Percentiles rank a stretch among this genome's conserved stretches.
These are phyloP conservation scores for Colletotrichum orbiculare DNA, from an alignment of 2,329 filamentous ascomycete species.

Conservation along the genomic window DNA sequence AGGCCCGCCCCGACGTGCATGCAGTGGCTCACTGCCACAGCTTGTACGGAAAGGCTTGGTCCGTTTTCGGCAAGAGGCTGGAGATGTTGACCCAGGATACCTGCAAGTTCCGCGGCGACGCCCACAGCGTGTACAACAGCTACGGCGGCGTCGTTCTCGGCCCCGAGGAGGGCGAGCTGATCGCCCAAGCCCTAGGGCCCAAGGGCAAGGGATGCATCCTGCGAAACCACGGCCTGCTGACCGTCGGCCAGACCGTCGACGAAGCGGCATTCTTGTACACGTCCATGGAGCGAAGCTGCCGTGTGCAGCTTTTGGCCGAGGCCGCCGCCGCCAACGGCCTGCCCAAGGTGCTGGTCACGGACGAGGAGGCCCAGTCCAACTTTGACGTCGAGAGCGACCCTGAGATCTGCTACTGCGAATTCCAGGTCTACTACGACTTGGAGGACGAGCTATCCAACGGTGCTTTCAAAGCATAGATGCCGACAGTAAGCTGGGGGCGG, in stretches of 20 bases:
- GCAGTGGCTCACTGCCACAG: constrained; percentile 77
- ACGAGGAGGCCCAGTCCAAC: constrained; percentile 54
- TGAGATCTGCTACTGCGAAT: constrained; percentile 39
- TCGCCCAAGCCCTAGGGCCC: constrained; percentile 70
- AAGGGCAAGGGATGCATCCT: constrained; percentile 71
- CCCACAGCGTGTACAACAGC: constrained; percentile 72
- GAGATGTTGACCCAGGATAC: constrained; percentile 77
- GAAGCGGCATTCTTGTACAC: constrained; percentile 79
- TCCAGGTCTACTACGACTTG: constrained; percentile 38
- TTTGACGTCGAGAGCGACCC: constrained; percentile 38
- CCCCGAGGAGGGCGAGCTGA: constrained; percentile 70
- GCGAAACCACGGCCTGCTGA: constrained; percentile 77
- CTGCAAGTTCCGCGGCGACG: constrained; percentile 69
- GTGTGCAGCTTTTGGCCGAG: constrained; percentile 75
- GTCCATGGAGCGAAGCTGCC: constrained; percentile 73
- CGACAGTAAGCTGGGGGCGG: too few relatives aligned
- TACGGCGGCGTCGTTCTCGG: constrained; percentile 64
- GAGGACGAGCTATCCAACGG: constrained; percentile 34
- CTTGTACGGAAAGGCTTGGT: constrained; percentile 74
- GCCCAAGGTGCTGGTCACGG: constrained; percentile 51
- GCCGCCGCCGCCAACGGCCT: constrained; percentile 44
- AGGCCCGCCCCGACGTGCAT: constrained; percentile 71
- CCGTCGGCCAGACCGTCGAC: constrained; percentile 76
- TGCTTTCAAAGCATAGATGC: constrained; percentile 30
- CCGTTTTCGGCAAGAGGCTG: constrained; percentile 68